phyloP scores from a whole-genome alignment of 169 alveolate species.

The Plasmodium sp. region DNA sequence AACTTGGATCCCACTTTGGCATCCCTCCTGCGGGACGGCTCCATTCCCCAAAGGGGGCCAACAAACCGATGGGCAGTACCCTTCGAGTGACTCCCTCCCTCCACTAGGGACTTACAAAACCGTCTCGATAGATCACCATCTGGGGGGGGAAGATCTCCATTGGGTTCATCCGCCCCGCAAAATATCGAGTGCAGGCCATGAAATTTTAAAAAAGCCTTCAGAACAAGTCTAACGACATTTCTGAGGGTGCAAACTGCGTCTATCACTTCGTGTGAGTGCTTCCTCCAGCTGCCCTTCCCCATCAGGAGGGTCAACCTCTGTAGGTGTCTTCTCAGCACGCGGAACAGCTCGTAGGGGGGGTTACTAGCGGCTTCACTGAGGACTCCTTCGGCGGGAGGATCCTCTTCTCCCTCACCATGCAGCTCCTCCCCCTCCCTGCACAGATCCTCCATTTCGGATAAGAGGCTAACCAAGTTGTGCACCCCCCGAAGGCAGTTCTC shows the following conservation, averaged over 20 bases:
- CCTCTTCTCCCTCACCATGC: neutral
- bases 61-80: neutral
- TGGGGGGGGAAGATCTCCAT: neutral
- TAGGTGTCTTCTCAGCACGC: neutral
- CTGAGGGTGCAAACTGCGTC: slow-evolving; percentile 3
- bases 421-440: neutral
- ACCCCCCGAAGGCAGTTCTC: neutral
- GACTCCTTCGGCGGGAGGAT: no score
- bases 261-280: slow-evolving; percentile 1
- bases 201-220: slow-evolving; percentile 15
- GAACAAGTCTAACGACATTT: slow-evolving; percentile 14
- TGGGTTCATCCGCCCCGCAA: neutral
- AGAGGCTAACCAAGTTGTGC: neutral
- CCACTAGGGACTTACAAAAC: neutral
- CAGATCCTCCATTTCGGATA: neutral
- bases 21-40: neutral
- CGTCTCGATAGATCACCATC: neutral
- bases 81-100: neutral
- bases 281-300: neutral
- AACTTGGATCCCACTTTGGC: neutral
- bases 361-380: neutral
- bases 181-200: neutral
- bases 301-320: neutral
- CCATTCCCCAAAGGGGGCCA: neutral
- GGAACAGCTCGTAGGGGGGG: neutral